phyloP scores from a whole-genome alignment of 257 asterid species.

The Parsonsia alboflavescens region DNA sequence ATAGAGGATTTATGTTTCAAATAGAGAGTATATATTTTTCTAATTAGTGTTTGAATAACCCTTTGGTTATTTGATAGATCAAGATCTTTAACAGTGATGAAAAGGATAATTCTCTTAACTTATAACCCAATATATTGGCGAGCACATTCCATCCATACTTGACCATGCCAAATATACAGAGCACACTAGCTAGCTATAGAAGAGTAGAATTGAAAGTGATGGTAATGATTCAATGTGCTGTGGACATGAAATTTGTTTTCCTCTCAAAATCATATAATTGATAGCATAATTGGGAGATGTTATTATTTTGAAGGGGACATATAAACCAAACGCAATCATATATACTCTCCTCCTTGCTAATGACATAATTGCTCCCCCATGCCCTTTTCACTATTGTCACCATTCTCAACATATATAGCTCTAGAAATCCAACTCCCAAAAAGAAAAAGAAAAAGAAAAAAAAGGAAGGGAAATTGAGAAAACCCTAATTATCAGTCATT shows the following conservation, averaged over 20 bases:
- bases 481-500: background rate
- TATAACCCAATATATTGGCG: too few species aligned
- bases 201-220: constrained; percentile 12
- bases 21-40: background rate
- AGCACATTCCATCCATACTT: background rate
- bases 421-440: background rate
- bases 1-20: too few species aligned
- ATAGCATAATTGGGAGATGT: constrained; percentile 16
- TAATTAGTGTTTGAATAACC: background rate
- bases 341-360: background rate
- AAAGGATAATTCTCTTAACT: too few species aligned
- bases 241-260: constrained; percentile 15
- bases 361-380: constrained; percentile 4
- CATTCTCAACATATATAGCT: background rate
- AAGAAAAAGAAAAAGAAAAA: too few species aligned
- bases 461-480: background rate
- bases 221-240: constrained; percentile 18
- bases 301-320: constrained; percentile 20
- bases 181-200: background rate
- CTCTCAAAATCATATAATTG: constrained; percentile 20
- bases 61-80: background rate
- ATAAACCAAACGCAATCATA: constrained; percentile 23
- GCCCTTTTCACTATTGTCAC: constrained; percentile 9
- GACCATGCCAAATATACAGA: background rate
- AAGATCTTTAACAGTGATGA: too few species aligned